Evolutionary conservation across 768 basidiomycete genomes (phyloP), one percentile per base, ranked within the genome.

Genomic region (Agrocybe chaxingu): DNA sequence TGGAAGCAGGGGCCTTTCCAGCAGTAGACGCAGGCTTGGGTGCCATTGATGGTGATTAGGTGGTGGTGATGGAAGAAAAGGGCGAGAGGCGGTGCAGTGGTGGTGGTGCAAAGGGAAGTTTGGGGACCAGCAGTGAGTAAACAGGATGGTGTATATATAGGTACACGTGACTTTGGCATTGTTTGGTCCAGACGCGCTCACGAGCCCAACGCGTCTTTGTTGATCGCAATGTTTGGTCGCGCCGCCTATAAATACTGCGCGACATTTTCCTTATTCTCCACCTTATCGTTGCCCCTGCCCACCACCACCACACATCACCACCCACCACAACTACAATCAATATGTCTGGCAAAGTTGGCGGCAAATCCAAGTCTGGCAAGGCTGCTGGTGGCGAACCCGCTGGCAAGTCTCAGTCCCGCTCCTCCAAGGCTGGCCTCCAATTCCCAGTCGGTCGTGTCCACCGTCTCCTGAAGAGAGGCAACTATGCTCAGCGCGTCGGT

Each of bases 361-460:
- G 67, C 41, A 68, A 68, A 58, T 65, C 63, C 49, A 73, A 75
- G 69, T 77, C 74, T 60, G 77, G 77, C 58, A 78, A 78, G 76
- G 70, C 80, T 56, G 77, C 77, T 9, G 68, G 69, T 57, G 79
- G 79, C 55, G 82, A 80, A 58, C 70, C 80, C 29, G 55, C 71
- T 44, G 73, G 73, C 54, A 87, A 87, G 62, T 70, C 84, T 3
- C 80, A 82, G 59, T 87, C 86, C 10, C 82, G 85, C 47, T 87
- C 85, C 18, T 76, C 85, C 47, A 87, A 85, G 62, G 85, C 85
- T 9, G 85, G 85, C 59, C 80, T 87, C 48, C 84, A 88, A 66
- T 89, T 93, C 76, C 91, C 91, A 47, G 90, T 93, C 59, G 91
- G 91, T 78, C 91, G 91, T 87, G 83, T 92, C 54, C 91, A 90